A percentile compares a stretch with the other conserved stretches of the same genome.
phyloP scores from a whole-genome alignment of 2,329 filamentous ascomycete genomes.

The Botryotinia convoluta region DNA sequence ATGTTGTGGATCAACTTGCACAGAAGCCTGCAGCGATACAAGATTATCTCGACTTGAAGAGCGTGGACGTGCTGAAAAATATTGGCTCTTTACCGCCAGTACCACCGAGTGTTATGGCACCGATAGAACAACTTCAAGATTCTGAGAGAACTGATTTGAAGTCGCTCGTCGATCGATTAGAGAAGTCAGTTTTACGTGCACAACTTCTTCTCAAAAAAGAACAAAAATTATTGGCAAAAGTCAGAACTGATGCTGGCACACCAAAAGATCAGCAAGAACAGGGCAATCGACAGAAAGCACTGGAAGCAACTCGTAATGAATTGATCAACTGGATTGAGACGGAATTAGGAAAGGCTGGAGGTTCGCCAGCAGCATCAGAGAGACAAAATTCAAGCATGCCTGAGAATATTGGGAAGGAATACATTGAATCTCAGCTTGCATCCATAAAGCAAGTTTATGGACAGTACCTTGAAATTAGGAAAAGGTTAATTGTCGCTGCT shows the following conservation, averaged over 20 bases:
- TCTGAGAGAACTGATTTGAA: constrained; percentile 45
- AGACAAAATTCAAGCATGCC: constrained; percentile 6
- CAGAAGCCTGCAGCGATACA: constrained; percentile 52
- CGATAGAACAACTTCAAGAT: constrained; percentile 25
- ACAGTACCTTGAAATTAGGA: constrained; percentile 51
- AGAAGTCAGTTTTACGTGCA: constrained; percentile 57
- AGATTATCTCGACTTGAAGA: constrained; percentile 46
- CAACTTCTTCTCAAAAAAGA: constrained; percentile 57
- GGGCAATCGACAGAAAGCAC: constrained; percentile 44
- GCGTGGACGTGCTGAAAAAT: constrained; percentile 27
- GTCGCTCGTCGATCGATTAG: constrained; percentile 50
- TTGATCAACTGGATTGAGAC: constrained; percentile 65
- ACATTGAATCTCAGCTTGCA: constrained; percentile 27
- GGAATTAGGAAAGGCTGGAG: constrained; percentile 53
- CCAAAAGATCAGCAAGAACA: not conserved
- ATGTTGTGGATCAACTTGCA: constrained; percentile 49
- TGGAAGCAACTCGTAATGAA: constrained; percentile 55
- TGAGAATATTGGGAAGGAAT: constrained; percentile 28
- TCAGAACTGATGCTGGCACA: constrained; percentile 29
- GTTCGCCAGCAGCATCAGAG: constrained; percentile 39
- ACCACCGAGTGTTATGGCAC: constrained; percentile 32
- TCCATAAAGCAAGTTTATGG: constrained; percentile 53
- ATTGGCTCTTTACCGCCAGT: constrained; percentile 32
- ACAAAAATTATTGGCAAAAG: constrained; percentile 52
- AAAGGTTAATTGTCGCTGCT: constrained; percentile 44